Evolutionary conservation across 2,329 filamentous ascomycete genomes (phyloP).

Genomic region (Colletotrichum coccodes): DNA sequence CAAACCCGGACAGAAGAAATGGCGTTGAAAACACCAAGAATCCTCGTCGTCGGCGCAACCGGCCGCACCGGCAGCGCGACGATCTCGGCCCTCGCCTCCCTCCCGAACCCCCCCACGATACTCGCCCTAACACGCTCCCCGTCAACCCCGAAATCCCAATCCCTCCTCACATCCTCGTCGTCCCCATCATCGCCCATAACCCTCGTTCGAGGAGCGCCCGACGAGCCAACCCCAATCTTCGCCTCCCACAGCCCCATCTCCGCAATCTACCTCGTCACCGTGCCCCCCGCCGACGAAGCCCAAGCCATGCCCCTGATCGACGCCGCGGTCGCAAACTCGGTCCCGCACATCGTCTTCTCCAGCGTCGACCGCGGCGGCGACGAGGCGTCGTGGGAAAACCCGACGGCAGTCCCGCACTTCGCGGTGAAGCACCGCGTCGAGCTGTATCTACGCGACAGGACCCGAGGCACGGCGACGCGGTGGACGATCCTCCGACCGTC

Average conservation of each 20-base stretch:
- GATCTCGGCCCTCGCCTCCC: constrained; percentile 39
- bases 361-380: constrained; percentile 38
- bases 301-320: constrained; percentile 39
- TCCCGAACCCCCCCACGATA: not conserved
- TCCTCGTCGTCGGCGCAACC: constrained; percentile 57
- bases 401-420: constrained; percentile 37
- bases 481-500: constrained; percentile 41
- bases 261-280: constrained; percentile 40
- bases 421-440: constrained; percentile 35
- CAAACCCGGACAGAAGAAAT: not conserved
- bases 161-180: constrained; percentile 1
- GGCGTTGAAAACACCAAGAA: constrained; percentile 43
- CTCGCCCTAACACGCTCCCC: constrained; percentile 20
- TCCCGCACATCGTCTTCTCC: constrained; percentile 43
- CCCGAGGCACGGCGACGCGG: not conserved
- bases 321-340: constrained; percentile 19
- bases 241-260: constrained; percentile 29
- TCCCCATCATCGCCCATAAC: not conserved
- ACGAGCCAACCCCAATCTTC: constrained; percentile 34
- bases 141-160: constrained; percentile 14
- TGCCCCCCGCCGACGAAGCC: constrained; percentile 38
- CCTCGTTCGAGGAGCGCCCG: constrained; percentile 29
- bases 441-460: constrained; percentile 21
- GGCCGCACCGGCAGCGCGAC: constrained; percentile 57
- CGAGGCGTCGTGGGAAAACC: constrained; percentile 31